Evolutionary conservation across 345 rosid species (phyloP).

Genomic region (Hibiscus syriacus): DNA sequence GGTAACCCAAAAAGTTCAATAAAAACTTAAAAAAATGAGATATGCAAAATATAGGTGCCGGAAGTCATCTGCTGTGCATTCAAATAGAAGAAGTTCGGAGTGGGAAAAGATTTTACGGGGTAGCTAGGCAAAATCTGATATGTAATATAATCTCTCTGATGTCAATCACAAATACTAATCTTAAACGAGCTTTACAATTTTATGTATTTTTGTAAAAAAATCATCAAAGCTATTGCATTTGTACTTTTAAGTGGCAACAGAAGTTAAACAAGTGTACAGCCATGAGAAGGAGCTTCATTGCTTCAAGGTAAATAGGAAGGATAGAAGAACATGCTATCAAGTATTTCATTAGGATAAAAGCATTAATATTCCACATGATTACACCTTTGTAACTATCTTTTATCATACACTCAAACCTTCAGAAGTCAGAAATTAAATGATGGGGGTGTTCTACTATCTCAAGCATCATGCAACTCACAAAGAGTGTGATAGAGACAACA

Average conservation of each 20-base stretch:
- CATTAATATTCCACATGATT: background rate
- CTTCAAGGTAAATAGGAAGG: background rate
- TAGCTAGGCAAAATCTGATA: background rate
- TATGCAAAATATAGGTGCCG: background rate
- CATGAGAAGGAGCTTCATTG: background rate
- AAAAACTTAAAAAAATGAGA: background rate
- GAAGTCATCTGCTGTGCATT: background rate
- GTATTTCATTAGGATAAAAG: background rate
- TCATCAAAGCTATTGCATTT: background rate
- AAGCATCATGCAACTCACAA: background rate
- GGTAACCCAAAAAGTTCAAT: conserved; percentile 6
- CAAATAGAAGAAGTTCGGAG: background rate
- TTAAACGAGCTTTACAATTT: background rate
- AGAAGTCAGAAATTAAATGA: background rate
- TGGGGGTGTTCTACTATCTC: background rate
- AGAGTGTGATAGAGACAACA: background rate
- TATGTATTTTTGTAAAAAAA: too few species aligned
- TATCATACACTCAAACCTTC: background rate
- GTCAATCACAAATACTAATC: background rate
- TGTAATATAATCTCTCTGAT: background rate
- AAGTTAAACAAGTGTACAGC: background rate
- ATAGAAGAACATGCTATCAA: background rate
- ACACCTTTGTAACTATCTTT: background rate
- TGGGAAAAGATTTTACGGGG: background rate
- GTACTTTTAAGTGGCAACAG: background rate